Percentiles rank a stretch among this genome's conserved stretches.
phyloP scores from a whole-genome alignment of 129 eudicot genomes.

The Escallonia rubra region DNA sequence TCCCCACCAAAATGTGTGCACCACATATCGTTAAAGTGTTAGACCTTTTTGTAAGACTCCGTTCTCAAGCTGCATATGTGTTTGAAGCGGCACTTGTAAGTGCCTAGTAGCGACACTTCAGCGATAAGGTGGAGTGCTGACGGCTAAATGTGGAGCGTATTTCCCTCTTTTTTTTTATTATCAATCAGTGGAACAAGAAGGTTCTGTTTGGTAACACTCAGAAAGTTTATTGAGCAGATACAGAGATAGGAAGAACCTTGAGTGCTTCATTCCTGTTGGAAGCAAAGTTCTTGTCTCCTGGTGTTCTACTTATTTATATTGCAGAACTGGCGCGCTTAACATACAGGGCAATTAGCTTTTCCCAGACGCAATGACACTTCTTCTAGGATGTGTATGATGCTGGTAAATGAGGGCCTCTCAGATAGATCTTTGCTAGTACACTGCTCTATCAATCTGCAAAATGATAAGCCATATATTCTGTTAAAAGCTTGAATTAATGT shows the following conservation, averaged over 20 bases:
- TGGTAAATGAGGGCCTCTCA: conserved; percentile 30
- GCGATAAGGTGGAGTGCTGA: too few species aligned
- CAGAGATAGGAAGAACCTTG: not conserved
- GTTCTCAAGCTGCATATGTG: too few species aligned
- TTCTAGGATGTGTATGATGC: conserved; percentile 46
- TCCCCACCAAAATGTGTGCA: too few species aligned
- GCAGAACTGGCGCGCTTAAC: conserved; percentile 15
- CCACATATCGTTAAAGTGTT: too few species aligned
- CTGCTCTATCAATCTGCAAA: conserved; percentile 37
- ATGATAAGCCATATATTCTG: not conserved
- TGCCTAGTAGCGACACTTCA: too few species aligned
- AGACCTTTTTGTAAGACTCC: too few species aligned
- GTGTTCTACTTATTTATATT: not conserved
- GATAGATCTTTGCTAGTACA: conserved; percentile 36
- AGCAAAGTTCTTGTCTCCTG: not conserved
- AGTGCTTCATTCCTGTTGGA: not conserved
- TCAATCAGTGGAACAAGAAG: too few species aligned
- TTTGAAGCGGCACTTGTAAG: too few species aligned
- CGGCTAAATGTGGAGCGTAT: too few species aligned
- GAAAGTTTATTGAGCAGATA: conserved; percentile 1
- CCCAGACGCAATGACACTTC: conserved; percentile 34
- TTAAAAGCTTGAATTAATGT: too few species aligned
- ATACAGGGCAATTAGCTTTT: conserved; percentile 44
- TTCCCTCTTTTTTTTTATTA: too few species aligned
- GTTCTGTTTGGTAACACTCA: too few species aligned